A percentile compares a stretch with the other conserved stretches of the same genome.
These are phyloP conservation scores for Clohesyomyces aquaticus DNA, from an alignment of 495 filamentous ascomycete genomes.

Conservation along the genomic window DNA sequence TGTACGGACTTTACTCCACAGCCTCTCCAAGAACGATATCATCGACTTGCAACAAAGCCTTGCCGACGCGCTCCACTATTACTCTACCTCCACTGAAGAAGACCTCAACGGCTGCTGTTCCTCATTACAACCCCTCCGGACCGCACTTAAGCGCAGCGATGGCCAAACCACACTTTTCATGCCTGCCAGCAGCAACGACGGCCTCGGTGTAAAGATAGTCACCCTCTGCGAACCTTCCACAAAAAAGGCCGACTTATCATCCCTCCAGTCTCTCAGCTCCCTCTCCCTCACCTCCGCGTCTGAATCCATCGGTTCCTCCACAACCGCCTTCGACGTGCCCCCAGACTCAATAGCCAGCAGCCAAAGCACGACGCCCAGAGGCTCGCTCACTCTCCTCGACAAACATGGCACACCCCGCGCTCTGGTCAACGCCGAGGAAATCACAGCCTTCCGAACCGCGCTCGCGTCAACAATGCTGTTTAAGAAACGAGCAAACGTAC, in stretches of 20 bases:
- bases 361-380: constrained; percentile 68
- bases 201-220: constrained; percentile 67
- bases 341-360: constrained; percentile 27
- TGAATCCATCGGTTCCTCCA: constrained; percentile 9
- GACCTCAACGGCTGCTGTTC: constrained; percentile 57
- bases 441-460: constrained; percentile 94
- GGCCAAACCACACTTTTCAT: constrained; percentile 88
- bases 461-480: constrained; percentile 77
- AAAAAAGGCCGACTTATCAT: constrained; percentile 7
- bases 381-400: constrained; percentile 76
- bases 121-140: constrained; percentile 76
- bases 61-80: constrained; percentile 76
- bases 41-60: constrained; percentile 66
- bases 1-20: constrained; percentile 70
- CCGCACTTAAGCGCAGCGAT: constrained; percentile 67
- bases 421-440: constrained; percentile 78
- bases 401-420: constrained; percentile 70
- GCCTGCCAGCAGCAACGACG: constrained; percentile 70
- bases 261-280: constrained; percentile 31
- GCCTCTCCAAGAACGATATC: constrained; percentile 70
- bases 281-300: constrained; percentile 35
- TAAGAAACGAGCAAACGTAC: constrained; percentile 66
- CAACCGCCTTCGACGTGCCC: constrained; percentile 29
- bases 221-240: constrained; percentile 47
- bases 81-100: constrained; percentile 67